Evolutionary conservation across 331 rosid genomes (phyloP).

Genomic region (Cydonia oblonga): DNA sequence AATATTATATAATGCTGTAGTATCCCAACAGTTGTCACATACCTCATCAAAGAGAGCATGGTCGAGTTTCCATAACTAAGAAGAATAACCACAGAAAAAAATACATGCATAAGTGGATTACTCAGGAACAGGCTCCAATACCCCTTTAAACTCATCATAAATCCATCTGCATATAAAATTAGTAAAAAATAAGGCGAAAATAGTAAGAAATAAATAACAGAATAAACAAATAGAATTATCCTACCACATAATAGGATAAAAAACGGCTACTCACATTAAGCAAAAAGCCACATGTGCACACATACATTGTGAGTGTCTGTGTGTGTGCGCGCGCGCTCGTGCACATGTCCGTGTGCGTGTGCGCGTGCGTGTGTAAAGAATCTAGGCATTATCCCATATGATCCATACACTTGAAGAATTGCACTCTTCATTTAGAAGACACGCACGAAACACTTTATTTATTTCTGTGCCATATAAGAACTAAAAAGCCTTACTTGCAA

Average conservation of each 20-base stretch:
- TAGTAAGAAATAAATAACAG: not conserved
- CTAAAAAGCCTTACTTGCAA: constrained; percentile 56
- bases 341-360: too few relatives aligned
- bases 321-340: not conserved
- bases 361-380: not conserved
- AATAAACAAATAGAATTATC: not conserved
- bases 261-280: not conserved
- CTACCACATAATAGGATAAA: not conserved
- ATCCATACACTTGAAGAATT: not conserved
- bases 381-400: not conserved
- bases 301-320: not conserved
- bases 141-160: constrained; percentile 55
- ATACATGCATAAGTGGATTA: constrained; percentile 23
- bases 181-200: not conserved
- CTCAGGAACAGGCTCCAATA: constrained; percentile 53
- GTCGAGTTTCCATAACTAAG: not conserved
- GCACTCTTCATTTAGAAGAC: not conserved
- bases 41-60: constrained; percentile 1
- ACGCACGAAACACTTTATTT: not conserved
- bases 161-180: constrained; percentile 60
- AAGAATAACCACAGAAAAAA: not conserved
- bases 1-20: not conserved
- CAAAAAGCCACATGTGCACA: not conserved
- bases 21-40: not conserved
- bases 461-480: not conserved